Percentiles rank a stretch among this genome's conserved stretches.
Evolutionary conservation across 2,329 filamentous ascomycete species (phyloP).

Genomic region (Apiospora aurea): DNA sequence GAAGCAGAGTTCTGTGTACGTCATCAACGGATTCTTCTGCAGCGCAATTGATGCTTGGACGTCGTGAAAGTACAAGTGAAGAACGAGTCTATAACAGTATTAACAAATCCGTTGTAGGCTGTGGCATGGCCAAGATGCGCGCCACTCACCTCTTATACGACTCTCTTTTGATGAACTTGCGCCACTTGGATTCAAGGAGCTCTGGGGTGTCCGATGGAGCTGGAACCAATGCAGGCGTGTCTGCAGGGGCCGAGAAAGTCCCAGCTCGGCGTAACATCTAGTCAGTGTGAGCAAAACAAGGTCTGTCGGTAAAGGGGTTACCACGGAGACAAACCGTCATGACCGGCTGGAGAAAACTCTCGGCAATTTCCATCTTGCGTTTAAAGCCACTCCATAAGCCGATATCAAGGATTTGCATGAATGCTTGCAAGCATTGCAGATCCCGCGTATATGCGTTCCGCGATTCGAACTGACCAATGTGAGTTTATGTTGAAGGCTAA

Average conservation of each 20-base stretch:
- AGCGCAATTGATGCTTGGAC: constrained; percentile 36
- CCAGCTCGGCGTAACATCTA: constrained; percentile 59
- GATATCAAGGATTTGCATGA: constrained; percentile 57
- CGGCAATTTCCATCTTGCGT: constrained; percentile 65
- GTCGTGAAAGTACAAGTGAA: constrained; percentile 38
- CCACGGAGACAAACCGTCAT: constrained; percentile 48
- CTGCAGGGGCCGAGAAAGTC: constrained; percentile 35
- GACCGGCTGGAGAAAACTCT: constrained; percentile 62
- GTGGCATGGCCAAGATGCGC: neutral
- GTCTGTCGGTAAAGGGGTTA: no score
- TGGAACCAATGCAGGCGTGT: constrained; percentile 33
- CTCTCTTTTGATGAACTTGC: constrained; percentile 36
- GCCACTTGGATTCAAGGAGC: constrained; percentile 37
- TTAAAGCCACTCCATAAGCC: constrained; percentile 66
- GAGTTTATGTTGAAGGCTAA: constrained; percentile 8
- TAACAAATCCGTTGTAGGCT: neutral
- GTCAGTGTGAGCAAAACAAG: constrained; percentile 24
- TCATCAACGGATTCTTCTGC: constrained; percentile 35
- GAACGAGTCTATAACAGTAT: constrained; percentile 32
- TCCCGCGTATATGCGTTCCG: constrained; percentile 58
- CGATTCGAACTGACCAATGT: constrained; percentile 49
- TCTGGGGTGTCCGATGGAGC: constrained; percentile 32
- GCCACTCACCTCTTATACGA: constrained; percentile 37
- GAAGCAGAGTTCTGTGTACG: constrained; percentile 37
- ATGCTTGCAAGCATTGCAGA: constrained; percentile 58